These are phyloP conservation scores for Trichoderma sp. DNA, from an alignment of 2,329 filamentous ascomycete species.

Conservation along the genomic window DNA sequence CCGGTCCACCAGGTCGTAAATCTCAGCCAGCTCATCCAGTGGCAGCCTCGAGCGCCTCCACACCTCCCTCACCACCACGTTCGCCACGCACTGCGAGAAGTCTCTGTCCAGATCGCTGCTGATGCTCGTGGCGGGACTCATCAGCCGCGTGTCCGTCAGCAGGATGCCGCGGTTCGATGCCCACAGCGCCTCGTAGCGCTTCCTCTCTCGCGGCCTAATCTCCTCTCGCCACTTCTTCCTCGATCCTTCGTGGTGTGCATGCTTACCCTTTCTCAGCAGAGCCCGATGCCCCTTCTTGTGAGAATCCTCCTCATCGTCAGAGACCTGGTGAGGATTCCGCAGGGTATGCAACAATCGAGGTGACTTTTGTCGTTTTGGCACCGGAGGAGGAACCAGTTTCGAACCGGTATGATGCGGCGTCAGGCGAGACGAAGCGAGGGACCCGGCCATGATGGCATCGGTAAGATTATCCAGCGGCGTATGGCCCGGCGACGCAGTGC, in stretches of 20 bases:
- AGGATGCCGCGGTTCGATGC: slow-evolving; percentile 74
- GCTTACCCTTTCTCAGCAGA: slow-evolving; percentile 60
- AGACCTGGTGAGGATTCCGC: slow-evolving; percentile 56
- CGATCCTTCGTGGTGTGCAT: slow-evolving; percentile 76
- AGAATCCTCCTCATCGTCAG: slow-evolving; percentile 59
- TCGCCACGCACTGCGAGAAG: slow-evolving; percentile 60
- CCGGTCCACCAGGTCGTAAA: slow-evolving; percentile 75
- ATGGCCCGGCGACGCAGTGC: slow-evolving; percentile 39
- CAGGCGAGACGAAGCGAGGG: slow-evolving; percentile 67
- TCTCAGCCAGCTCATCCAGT: slow-evolving; percentile 69
- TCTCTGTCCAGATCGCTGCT: slow-evolving; percentile 34
- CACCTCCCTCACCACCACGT: slow-evolving; percentile 73
- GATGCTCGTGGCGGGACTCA: slow-evolving; percentile 30
- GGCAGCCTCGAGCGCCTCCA: slow-evolving; percentile 73
- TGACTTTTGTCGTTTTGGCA: slow-evolving; percentile 50
- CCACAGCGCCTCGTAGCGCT: slow-evolving; percentile 83
- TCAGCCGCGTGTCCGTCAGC: slow-evolving; percentile 36
- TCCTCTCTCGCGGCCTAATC: slow-evolving; percentile 72
- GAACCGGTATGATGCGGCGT: slow-evolving; percentile 48
- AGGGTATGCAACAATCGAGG: slow-evolving; percentile 68
- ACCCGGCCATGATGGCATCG: slow-evolving; percentile 75
- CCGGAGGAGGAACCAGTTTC: slow-evolving; percentile 38
- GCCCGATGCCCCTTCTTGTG: slow-evolving; percentile 55
- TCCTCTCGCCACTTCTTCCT: slow-evolving; percentile 77
- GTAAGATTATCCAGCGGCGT: slow-evolving; percentile 68